A percentile compares a stretch with the other conserved stretches of the same genome.
phyloP scores from a whole-genome alignment of 1,284 basidiomycete genomes.

The Tilletiaria anomala region DNA sequence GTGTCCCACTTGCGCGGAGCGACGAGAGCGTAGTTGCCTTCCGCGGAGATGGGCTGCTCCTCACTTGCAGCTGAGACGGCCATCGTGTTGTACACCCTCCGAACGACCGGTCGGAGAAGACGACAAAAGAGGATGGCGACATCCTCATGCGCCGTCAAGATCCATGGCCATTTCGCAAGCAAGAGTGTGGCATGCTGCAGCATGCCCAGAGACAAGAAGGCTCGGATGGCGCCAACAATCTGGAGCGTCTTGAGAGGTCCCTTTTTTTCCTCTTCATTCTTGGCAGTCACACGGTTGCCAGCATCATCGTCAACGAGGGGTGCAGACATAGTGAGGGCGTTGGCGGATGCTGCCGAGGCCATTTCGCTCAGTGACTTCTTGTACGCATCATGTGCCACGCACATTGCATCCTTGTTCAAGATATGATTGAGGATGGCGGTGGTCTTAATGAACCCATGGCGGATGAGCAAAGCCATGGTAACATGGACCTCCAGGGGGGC shows the following conservation, averaged over 20 bases:
- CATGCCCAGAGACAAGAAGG: conserved; percentile 74
- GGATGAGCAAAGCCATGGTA: conserved; percentile 71
- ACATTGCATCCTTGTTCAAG: conserved; percentile 16
- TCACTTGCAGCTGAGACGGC: not conserved
- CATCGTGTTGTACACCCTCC: not conserved
- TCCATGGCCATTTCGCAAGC: conserved; percentile 69
- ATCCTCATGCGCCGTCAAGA: conserved; percentile 61
- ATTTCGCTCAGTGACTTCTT: conserved; percentile 51
- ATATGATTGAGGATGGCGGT: conserved; percentile 69
- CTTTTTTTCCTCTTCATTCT: conserved; percentile 11
- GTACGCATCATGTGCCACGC: conserved; percentile 53
- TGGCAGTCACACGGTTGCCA: conserved; percentile 10
- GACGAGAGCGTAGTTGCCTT: not conserved
- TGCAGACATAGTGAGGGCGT: conserved; percentile 69
- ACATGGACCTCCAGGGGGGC: conserved; percentile 64
- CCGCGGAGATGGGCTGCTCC: not conserved
- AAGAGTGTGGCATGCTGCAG: conserved; percentile 62
- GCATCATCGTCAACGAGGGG: conserved; percentile 57
- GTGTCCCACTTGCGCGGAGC: conserved; percentile 7
- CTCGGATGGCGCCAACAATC: conserved; percentile 61
- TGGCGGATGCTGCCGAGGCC: conserved; percentile 52
- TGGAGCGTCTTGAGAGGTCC: conserved; percentile 54
- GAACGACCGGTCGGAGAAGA: conserved; percentile 12
- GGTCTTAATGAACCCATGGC: conserved; percentile 67
- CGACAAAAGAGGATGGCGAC: conserved; percentile 57